Percentiles rank a stretch among this genome's conserved stretches.
Conservation (phyloP, 169 alveolate species). For the Neospora caninum region DNA sequence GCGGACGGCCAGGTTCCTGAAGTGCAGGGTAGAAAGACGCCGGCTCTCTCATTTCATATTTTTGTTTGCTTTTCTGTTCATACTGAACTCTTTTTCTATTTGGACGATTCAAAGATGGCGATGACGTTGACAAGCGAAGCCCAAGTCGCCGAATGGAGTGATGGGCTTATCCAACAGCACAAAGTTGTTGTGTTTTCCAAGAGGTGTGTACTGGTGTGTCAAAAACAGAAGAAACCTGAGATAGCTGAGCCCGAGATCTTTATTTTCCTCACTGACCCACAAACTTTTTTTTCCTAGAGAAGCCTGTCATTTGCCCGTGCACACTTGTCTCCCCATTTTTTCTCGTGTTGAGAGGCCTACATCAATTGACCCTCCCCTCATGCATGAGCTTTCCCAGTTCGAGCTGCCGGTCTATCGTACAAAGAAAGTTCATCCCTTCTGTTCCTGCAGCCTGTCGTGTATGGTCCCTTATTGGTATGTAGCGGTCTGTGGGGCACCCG, state of each 20-base stretch:
- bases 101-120: not conserved
- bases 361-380: too few relatives aligned
- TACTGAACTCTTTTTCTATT: too few relatives aligned
- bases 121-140: not conserved
- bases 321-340: too few relatives aligned
- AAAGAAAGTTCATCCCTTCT: too few relatives aligned
- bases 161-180: constrained; percentile 8
- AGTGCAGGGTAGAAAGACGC: too few relatives aligned
- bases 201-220: constrained; percentile 23
- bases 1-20: too few relatives aligned
- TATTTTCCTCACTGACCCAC: not conserved
- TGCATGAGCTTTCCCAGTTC: too few relatives aligned
- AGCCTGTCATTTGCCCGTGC: not conserved
- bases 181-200: constrained; percentile 52
- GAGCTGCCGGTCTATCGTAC: too few relatives aligned
- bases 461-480: not conserved
- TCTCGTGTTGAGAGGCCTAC: too few relatives aligned
- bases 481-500: not conserved
- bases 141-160: constrained; percentile 58
- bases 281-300: not conserved
- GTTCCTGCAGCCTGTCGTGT: not conserved
- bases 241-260: too few relatives aligned
- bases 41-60: too few relatives aligned
- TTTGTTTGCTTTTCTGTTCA: not conserved
- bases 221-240: too few relatives aligned